Evolutionary conservation across 805 yeast genomes (phyloP), one percentile per base, ranked within the genome.

Genomic region (Sugiyamaella valdiviana): DNA sequence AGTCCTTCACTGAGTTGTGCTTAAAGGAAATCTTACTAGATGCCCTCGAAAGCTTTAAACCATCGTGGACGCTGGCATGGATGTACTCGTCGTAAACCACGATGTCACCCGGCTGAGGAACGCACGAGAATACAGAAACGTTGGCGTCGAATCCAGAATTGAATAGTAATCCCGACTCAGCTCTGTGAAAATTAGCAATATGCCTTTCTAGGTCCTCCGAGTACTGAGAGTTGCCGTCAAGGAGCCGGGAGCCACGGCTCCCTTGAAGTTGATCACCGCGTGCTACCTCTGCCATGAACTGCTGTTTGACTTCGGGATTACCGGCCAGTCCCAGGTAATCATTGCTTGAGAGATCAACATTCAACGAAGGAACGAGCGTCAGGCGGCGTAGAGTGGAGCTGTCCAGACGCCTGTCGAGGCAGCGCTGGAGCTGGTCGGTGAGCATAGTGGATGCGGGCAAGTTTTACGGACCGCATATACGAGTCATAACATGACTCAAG

Each of bases 41-140:
- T 2, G 53, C 51, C 32, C 61, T 39, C 5, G 60, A 56, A 5
- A 49, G 36, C 21, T 48, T 46, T 56, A 57, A 56, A 6, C 61
- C 61, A 35, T 58, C 59, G 26, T 57, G 61, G 2, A 56, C 60
- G 40, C 58, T 54, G 20, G 61, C 61, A 52, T 57, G 61, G 26
- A 57, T 54, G 20, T 47, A 47, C 47, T 58, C 61, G 39, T 57
- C 61, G 44, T 58, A 57, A 14, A 57, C 39, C 6, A 57, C 43
- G 12, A 54, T 29, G 37, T 57, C 61, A 5, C 54, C 52, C 1
- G 56, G 47, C 41, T 58, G 57, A 7, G 61, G 56, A 17, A 57
- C 44, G 46, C 55, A 52, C 10, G 57, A 42, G 26, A 56, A 57
- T 2, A 57, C 19, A 4, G 57, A 45, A 6, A 48, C 51, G 44